These are phyloP conservation scores for Coniochaeta prunicola DNA, from an alignment of 2,329 filamentous ascomycete species.

Conservation along the genomic window DNA sequence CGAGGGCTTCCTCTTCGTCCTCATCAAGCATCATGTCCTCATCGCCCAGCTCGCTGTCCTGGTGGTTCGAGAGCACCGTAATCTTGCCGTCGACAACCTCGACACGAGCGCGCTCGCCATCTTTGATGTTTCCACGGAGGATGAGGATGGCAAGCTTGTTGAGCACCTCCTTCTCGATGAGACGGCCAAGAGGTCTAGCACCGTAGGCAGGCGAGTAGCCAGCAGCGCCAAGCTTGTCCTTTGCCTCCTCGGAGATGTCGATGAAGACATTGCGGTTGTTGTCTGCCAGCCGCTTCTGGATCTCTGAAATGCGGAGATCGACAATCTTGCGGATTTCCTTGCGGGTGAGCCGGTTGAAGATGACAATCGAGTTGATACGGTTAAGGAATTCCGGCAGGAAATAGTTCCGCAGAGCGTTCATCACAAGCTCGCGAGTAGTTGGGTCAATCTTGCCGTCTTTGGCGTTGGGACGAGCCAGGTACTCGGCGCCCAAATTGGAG, in stretches of 20 bases:
- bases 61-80: slow-evolving; percentile 75
- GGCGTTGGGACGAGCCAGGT: slow-evolving; percentile 70
- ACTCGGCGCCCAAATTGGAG: slow-evolving; percentile 92
- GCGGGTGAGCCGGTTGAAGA: slow-evolving; percentile 94
- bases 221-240: slow-evolving; percentile 84
- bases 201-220: slow-evolving; percentile 96
- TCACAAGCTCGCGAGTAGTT: slow-evolving; percentile 81
- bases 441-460: slow-evolving; percentile 81
- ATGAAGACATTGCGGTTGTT: slow-evolving; percentile 86
- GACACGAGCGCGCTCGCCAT: slow-evolving; percentile 78
- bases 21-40: slow-evolving; percentile 66
- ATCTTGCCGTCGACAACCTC: slow-evolving; percentile 75
- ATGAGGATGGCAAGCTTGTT: slow-evolving; percentile 91
- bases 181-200: slow-evolving; percentile 75
- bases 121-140: slow-evolving; percentile 72
- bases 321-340: slow-evolving; percentile 92
- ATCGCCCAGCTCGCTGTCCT: slow-evolving; percentile 50
- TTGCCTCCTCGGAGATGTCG: slow-evolving; percentile 74
- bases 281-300: slow-evolving; percentile 80
- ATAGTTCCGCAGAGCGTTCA: slow-evolving; percentile 85
- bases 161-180: slow-evolving; percentile 96
- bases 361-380: slow-evolving; percentile 91
- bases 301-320: slow-evolving; percentile 78
- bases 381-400: slow-evolving; percentile 99
- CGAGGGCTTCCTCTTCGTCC: slow-evolving; percentile 63